These are phyloP conservation scores for Eruca vesicaria DNA, from an alignment of 441 rosid species.

Conservation along the genomic window DNA sequence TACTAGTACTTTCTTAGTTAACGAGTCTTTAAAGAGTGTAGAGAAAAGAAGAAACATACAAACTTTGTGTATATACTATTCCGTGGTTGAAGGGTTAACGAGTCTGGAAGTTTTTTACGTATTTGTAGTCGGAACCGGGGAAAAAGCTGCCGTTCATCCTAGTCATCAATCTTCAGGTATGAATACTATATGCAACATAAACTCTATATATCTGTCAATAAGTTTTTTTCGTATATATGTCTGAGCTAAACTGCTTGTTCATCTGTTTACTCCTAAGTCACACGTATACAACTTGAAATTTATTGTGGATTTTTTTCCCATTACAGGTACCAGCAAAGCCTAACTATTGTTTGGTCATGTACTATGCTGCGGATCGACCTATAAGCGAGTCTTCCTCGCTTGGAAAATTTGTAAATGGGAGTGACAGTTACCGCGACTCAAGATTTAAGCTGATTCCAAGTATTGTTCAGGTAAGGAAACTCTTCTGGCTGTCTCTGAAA, in stretches of 20 bases:
- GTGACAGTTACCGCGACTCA: constrained; percentile 71
- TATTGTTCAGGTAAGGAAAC: constrained; percentile 51
- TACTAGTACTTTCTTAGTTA: constrained; percentile 3
- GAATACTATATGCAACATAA: constrained; percentile 16
- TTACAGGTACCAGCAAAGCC: constrained; percentile 87
- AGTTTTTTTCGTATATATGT: not conserved
- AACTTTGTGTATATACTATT: not conserved
- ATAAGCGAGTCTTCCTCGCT: constrained; percentile 63
- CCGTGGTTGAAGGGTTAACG: not conserved
- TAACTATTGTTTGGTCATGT: constrained; percentile 79
- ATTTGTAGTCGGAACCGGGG: constrained; percentile 82
- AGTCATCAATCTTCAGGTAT: constrained; percentile 86
- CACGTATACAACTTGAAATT: not conserved
- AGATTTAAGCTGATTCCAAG: constrained; percentile 92
- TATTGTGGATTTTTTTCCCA: not conserved
- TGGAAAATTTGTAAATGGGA: constrained; percentile 77
- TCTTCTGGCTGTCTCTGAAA: not conserved
- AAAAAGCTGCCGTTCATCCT: constrained; percentile 92
- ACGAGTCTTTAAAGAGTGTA: not conserved
- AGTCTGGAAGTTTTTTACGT: constrained; percentile 21
- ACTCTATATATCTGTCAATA: constrained; percentile 3
- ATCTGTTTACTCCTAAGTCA: not conserved
- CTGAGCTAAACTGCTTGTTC: constrained; percentile 9
- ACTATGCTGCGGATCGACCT: constrained; percentile 82
- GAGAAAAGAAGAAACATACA: not conserved